phyloP scores from a whole-genome alignment of 148 eudicot genomes.

The Beta vulgaris region DNA sequence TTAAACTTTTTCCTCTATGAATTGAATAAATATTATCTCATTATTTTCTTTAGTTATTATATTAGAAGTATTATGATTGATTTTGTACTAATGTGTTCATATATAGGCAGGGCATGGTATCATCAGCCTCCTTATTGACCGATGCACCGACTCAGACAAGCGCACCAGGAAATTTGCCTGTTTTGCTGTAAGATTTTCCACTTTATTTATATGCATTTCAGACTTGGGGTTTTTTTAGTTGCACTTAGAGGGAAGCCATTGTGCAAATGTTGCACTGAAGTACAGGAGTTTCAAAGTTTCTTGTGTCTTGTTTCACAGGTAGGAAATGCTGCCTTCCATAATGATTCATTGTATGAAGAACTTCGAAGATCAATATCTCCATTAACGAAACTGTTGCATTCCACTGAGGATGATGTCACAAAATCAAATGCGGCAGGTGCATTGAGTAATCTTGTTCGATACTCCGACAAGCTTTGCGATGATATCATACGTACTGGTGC shows the following conservation, averaged over 20 bases:
- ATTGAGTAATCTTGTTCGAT: slow-evolving; percentile 86
- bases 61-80: no score
- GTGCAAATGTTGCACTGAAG: neutral
- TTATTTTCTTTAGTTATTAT: no score
- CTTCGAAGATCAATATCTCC: slow-evolving; percentile 78
- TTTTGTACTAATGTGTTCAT: neutral
- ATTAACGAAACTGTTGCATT: slow-evolving; percentile 61
- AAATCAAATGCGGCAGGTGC: slow-evolving; percentile 96
- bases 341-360: slow-evolving; percentile 72
- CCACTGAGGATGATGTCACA: slow-evolving; percentile 79
- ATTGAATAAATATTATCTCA: no score
- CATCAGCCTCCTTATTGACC: slow-evolving; percentile 64
- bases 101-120: slow-evolving; percentile 61
- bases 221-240: neutral
- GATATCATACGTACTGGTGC: slow-evolving; percentile 86
- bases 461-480: slow-evolving; percentile 76
- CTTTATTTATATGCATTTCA: slow-evolving; percentile 1
- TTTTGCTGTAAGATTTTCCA: slow-evolving; percentile 72
- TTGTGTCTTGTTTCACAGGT: slow-evolving; percentile 37
- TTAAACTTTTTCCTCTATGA: no score
- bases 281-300: neutral
- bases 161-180: slow-evolving; percentile 89
- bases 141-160: slow-evolving; percentile 77
- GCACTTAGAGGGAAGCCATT: neutral
- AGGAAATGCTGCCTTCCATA: slow-evolving; percentile 93